Conservation (phyloP, 805 yeast species). For the Schizosaccharomyces cryophilus region DNA sequence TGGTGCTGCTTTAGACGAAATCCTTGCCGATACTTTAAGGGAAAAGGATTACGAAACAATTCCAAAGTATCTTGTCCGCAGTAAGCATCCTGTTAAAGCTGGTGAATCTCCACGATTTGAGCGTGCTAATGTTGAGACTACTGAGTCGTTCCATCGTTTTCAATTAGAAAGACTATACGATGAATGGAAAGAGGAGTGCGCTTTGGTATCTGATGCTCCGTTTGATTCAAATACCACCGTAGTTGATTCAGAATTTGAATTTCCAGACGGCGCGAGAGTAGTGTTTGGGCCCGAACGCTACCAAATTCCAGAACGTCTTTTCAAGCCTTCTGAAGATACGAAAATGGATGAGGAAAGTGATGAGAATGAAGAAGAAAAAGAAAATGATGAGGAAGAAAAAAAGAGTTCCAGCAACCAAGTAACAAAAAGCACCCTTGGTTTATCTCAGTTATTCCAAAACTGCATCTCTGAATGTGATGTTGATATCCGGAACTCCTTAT, state of each 20-base stretch:
- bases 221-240: slow-evolving; percentile 12
- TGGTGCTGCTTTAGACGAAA: background rate
- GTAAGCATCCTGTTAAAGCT: slow-evolving; percentile 13
- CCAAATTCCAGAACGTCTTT: slow-evolving; percentile 39
- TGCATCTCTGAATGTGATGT: slow-evolving; percentile 23
- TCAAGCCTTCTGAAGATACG: slow-evolving; percentile 12
- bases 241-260: slow-evolving; percentile 22
- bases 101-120: slow-evolving; percentile 12
- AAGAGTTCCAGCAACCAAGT: background rate
- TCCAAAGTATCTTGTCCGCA: slow-evolving; percentile 10
- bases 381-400: background rate
- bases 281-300: slow-evolving; percentile 29
- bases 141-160: slow-evolving; percentile 17
- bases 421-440: slow-evolving; percentile 22
- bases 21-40: background rate
- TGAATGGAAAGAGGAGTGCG: slow-evolving; percentile 23
- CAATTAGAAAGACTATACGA: slow-evolving; percentile 20
- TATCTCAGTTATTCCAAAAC: slow-evolving; percentile 16
- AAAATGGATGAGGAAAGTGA: background rate
- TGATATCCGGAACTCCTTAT: slow-evolving; percentile 17
- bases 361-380: background rate
- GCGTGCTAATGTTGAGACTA: background rate
- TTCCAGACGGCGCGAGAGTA: slow-evolving; percentile 30
- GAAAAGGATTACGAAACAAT: background rate
- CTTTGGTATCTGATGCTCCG: slow-evolving; percentile 11